Evolutionary conservation across 495 filamentous ascomycete species (phyloP).

Genomic region (Jackrogersella minutella): DNA sequence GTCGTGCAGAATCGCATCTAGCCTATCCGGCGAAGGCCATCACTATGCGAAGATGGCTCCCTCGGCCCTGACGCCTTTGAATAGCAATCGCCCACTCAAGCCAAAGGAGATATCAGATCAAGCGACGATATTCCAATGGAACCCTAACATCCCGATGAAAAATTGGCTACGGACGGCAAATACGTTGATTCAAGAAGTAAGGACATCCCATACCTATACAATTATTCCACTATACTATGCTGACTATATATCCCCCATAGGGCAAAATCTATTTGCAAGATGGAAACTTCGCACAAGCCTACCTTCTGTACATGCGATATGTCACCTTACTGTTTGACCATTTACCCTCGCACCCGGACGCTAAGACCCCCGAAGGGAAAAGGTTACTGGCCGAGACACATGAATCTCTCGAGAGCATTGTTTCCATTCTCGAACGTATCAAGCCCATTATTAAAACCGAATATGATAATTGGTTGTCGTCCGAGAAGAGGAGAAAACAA

Average conservation of each 20-base stretch:
- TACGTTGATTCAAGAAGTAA: constrained; percentile 79
- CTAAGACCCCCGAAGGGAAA: constrained; percentile 56
- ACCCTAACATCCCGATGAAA: constrained; percentile 72
- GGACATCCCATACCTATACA: constrained; percentile 9
- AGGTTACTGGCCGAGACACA: constrained; percentile 32
- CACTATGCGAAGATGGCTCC: constrained; percentile 31
- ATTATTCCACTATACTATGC: background rate
- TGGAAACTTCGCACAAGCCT: constrained; percentile 85
- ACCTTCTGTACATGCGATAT: constrained; percentile 84
- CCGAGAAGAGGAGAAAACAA: constrained; percentile 15
- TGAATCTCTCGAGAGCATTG: constrained; percentile 40
- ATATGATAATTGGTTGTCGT: constrained; percentile 45
- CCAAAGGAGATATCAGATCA: constrained; percentile 74
- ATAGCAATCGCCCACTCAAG: constrained; percentile 64
- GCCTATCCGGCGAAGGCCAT: constrained; percentile 1
- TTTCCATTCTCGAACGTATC: constrained; percentile 66
- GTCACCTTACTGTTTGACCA: constrained; percentile 71
- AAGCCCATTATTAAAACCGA: constrained; percentile 51
- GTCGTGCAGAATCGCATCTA: constrained; percentile 3
- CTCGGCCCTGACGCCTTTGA: background rate
- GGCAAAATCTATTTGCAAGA: constrained; percentile 79
- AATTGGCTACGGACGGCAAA: constrained; percentile 86
- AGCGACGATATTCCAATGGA: constrained; percentile 82
- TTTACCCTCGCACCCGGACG: constrained; percentile 71
- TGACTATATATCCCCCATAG: constrained; percentile 22